These are phyloP conservation scores for Tuber aestivum DNA, from an alignment of 495 filamentous ascomycete genomes.

Conservation along the genomic window DNA sequence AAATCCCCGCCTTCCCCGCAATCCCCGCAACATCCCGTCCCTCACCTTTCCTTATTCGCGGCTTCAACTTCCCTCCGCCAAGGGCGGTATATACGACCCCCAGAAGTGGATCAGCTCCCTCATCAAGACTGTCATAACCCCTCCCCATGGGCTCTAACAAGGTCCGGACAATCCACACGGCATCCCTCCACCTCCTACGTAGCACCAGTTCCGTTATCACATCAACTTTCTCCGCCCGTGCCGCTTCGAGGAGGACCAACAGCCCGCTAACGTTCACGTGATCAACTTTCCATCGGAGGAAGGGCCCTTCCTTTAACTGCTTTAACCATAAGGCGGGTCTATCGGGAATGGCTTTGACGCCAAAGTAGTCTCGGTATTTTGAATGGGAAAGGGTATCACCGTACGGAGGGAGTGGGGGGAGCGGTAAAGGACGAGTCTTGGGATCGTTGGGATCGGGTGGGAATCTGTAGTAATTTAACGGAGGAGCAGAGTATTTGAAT, in stretches of 20 bases:
- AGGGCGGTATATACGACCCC: slow-evolving; percentile 19
- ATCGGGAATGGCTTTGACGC: not conserved
- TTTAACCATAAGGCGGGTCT: not conserved
- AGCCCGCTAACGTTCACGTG: slow-evolving; percentile 11
- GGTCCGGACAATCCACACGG: slow-evolving; percentile 25
- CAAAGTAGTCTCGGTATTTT: not conserved
- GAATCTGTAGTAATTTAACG: not conserved
- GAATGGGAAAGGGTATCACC: not conserved
- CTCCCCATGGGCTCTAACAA: slow-evolving; percentile 20
- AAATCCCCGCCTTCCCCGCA: slow-evolving; percentile 28
- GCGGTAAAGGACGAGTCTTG: not conserved
- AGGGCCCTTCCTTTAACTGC: not conserved
- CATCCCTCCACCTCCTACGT: slow-evolving; percentile 20
- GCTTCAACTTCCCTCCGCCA: not conserved
- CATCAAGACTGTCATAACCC: not conserved
- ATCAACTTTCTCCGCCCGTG: slow-evolving; percentile 24
- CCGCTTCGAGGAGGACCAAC: slow-evolving; percentile 26
- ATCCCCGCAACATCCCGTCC: slow-evolving; percentile 13
- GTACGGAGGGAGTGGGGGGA: not conserved
- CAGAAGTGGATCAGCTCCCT: not conserved
- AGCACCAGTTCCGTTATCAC: slow-evolving; percentile 26
- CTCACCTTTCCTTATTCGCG: not conserved
- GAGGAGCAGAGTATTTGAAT: not conserved
- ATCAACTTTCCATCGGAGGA: not conserved
- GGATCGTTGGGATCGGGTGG: not conserved